These are phyloP conservation scores for Calonectria ilicicola DNA, from an alignment of 2,329 filamentous ascomycete species.

Conservation along the genomic window DNA sequence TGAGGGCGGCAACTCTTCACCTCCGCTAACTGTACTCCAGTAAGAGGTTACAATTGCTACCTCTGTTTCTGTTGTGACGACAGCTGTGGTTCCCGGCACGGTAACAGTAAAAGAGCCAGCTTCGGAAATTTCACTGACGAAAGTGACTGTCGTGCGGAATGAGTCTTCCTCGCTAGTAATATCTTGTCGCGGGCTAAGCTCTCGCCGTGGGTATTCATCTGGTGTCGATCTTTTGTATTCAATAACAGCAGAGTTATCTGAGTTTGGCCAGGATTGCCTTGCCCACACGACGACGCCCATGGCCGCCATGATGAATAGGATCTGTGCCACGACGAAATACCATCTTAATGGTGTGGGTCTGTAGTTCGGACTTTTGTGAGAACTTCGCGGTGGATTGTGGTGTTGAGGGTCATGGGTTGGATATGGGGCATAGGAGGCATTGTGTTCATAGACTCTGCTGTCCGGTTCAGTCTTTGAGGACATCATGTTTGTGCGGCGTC, in stretches of 20 bases:
- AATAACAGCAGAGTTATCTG: constrained; percentile 36
- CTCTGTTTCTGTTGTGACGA: not conserved
- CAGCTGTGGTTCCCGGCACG: not conserved
- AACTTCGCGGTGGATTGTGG: not conserved
- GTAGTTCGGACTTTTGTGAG: constrained; percentile 29
- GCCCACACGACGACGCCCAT: constrained; percentile 41
- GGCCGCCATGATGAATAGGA: constrained; percentile 28
- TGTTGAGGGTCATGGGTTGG: not conserved
- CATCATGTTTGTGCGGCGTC: not conserved
- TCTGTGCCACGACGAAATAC: constrained; percentile 37
- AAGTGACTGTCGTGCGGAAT: constrained; percentile 1
- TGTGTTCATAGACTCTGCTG: not conserved
- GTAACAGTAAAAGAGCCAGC: not conserved
- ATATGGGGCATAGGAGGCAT: not conserved
- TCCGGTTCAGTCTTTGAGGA: not conserved
- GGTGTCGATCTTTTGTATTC: constrained; percentile 20
- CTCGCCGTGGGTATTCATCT: not conserved
- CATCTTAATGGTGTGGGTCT: constrained; percentile 39
- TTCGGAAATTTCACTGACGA: not conserved
- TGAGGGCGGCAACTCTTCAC: not conserved
- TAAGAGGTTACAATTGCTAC: not conserved
- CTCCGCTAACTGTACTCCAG: not conserved
- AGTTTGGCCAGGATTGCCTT: constrained; percentile 36
- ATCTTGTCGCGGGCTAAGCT: not conserved
- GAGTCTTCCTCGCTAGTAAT: not conserved